These are phyloP conservation scores for Trichosporon ovoides DNA, from an alignment of 1,284 basidiomycete genomes.

Conservation along the genomic window DNA sequence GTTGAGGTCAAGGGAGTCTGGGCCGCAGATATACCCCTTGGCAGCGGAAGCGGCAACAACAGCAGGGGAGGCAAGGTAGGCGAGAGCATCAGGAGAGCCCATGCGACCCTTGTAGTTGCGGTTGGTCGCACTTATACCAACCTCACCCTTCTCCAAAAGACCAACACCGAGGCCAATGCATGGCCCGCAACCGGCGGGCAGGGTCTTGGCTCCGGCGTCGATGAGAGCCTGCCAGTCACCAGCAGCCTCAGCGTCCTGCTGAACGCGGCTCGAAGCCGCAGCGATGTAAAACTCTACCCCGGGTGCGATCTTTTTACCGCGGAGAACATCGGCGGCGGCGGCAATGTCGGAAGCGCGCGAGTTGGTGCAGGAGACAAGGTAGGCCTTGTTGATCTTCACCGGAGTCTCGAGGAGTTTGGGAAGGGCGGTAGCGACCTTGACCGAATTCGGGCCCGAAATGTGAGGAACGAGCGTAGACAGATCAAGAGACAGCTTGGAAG, in stretches of 20 bases:
- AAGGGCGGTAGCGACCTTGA: conserved; percentile 90
- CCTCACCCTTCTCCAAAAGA: conserved; percentile 85
- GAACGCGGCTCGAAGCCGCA: conserved; percentile 85
- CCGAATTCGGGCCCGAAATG: conserved; percentile 94
- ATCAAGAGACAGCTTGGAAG: conserved; percentile 85
- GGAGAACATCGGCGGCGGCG: conserved; percentile 82
- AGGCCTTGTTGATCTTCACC: conserved; percentile 92
- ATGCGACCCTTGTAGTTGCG: conserved; percentile 99
- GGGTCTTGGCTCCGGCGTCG: conserved; percentile 79
- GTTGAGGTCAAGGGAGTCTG: conserved; percentile 61
- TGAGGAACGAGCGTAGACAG: conserved; percentile 91
- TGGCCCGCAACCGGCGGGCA: conserved; percentile 94
- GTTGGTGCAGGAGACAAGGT: conserved; percentile 98
- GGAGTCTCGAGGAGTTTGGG: conserved; percentile 67
- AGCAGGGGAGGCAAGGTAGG: conserved; percentile 92
- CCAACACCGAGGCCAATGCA: conserved; percentile 96
- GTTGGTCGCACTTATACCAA: conserved; percentile 96
- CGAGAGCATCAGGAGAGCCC: conserved; percentile 90
- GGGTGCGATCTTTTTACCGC: conserved; percentile 74
- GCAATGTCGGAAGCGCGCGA: conserved; percentile 92
- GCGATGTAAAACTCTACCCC: conserved; percentile 98
- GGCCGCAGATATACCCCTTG: conserved; percentile 84
- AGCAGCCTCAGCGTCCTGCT: conserved; percentile 74
- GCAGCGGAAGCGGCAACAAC: conserved; percentile 94
- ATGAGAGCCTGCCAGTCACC: conserved; percentile 88